These are phyloP conservation scores for Neospora caninum DNA, from an alignment of 169 alveolate species.

Conservation along the genomic window DNA sequence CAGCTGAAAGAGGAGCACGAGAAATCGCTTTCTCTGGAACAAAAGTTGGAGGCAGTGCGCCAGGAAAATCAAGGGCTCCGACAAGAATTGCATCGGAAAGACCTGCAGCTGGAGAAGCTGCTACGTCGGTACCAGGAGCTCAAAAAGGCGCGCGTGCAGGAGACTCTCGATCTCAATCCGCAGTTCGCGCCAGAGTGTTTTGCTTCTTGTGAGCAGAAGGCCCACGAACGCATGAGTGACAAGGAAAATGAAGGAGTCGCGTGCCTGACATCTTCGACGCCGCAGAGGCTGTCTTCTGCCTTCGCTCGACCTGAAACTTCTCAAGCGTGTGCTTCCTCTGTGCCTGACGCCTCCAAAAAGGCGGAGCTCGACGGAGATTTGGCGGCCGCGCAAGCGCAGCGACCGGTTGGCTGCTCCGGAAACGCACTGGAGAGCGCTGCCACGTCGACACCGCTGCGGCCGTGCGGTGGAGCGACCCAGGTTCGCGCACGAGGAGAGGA, in stretches of 20 bases:
- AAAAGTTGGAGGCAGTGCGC: neutral
- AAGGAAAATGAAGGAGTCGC: neutral
- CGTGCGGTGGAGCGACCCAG: neutral
- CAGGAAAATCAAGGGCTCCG: neutral
- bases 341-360: neutral
- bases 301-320: neutral
- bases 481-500: too few relatives aligned
- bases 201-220: too few relatives aligned
- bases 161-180: too few relatives aligned
- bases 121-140: constrained; percentile 2
- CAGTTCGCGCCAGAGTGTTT: too few relatives aligned
- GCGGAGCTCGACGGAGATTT: neutral
- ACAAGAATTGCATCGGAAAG: neutral
- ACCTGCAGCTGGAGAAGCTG: neutral
- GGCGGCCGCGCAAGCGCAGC: neutral
- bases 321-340: neutral
- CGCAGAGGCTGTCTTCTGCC: neutral
- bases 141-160: neutral
- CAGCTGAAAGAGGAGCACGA: constrained; percentile 22
- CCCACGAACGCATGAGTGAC: neutral
- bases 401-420: neutral
- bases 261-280: neutral
- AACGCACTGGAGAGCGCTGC: neutral
- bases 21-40: neutral
- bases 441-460: neutral